Evolutionary conservation across 1,139 yeast species (phyloP).

Genomic region (Protomyces gravidus): DNA sequence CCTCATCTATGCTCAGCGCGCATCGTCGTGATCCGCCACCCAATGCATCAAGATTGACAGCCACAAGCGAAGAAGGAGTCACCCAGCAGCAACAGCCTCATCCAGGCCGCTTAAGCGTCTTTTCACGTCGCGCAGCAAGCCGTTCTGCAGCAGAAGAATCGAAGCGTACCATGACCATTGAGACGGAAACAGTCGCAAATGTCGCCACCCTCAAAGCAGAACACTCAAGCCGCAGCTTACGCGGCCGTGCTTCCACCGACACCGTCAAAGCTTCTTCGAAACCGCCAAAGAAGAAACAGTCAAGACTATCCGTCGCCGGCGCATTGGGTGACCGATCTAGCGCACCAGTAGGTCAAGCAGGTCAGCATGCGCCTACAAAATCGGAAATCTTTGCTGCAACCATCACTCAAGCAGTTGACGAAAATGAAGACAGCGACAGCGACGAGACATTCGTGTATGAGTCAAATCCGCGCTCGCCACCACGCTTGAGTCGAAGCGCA

Average conservation of each 20-base stretch:
- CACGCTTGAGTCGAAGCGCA: constrained; percentile 10
- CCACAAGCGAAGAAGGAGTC: not conserved
- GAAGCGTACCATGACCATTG: constrained; percentile 22
- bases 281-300: constrained; percentile 21
- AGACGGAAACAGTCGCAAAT: constrained; percentile 26
- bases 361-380: constrained; percentile 44
- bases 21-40: not conserved
- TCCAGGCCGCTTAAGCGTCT: constrained; percentile 23
- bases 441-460: constrained; percentile 95
- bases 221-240: constrained; percentile 16
- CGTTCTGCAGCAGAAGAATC: constrained; percentile 10
- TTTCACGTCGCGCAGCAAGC: constrained; percentile 23
- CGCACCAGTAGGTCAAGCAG: not conserved
- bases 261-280: constrained; percentile 12
- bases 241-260: constrained; percentile 13
- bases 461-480: constrained; percentile 35
- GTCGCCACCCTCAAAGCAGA: constrained; percentile 6
- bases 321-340: not conserved
- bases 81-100: constrained; percentile 1
- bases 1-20: not conserved
- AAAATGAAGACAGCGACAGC: constrained; percentile 76
- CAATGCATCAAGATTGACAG: not conserved
- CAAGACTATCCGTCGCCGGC: constrained; percentile 10
- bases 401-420: constrained; percentile 89
- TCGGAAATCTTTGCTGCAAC: constrained; percentile 94